A percentile compares a stretch with the other conserved stretches of the same genome.
phyloP scores from a whole-genome alignment of 306 rosid species.

The Carpinus fangiana region DNA sequence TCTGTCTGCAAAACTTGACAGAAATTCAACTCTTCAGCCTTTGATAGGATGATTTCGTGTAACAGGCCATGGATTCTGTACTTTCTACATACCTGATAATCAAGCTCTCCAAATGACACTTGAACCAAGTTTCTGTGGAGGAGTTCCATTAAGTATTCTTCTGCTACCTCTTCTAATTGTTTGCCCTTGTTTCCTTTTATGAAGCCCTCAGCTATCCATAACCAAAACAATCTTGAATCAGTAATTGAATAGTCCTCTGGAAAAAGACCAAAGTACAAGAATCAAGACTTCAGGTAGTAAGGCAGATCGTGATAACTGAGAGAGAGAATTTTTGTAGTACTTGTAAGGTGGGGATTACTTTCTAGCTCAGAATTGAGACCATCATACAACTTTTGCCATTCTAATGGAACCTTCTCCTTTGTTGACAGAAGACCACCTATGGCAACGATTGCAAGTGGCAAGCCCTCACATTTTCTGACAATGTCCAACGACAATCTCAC shows the following conservation, averaged over 20 bases:
- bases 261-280: constrained; percentile 29
- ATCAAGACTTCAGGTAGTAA: constrained; percentile 20
- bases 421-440: constrained; percentile 16
- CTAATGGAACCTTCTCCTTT: neutral
- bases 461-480: constrained; percentile 13
- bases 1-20: neutral
- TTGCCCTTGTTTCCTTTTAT: neutral
- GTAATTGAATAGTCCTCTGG: constrained; percentile 18
- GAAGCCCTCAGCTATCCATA: constrained; percentile 23
- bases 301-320: constrained; percentile 22
- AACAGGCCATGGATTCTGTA: neutral
- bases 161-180: neutral
- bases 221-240: neutral
- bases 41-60: constrained; percentile 6
- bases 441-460: constrained; percentile 25
- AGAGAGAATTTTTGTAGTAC: neutral
- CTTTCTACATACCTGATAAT: constrained; percentile 1
- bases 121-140: constrained; percentile 3
- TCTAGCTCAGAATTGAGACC: constrained; percentile 1
- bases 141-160: constrained; percentile 17
- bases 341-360: constrained; percentile 8
- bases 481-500: neutral
- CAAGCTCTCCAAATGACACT: neutral
- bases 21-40: neutral
- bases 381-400: constrained; percentile 12